A percentile compares a stretch with the other conserved stretches of the same genome.
phyloP scores from a whole-genome alignment of 179 eudicot species.

The Monotropa hypopitys region DNA sequence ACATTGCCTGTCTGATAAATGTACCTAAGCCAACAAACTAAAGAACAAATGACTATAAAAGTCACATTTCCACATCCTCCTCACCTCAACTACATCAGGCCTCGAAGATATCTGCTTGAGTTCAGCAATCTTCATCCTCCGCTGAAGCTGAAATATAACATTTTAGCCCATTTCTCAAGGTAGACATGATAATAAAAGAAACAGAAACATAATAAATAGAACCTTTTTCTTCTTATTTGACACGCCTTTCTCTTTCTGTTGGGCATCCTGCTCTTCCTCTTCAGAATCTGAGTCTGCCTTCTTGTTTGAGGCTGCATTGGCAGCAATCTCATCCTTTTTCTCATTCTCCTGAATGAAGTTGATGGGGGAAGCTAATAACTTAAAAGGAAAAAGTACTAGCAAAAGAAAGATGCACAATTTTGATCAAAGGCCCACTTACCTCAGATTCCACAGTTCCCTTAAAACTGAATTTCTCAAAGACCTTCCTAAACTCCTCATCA shows the following conservation, averaged over 20 bases:
- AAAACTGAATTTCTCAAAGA: slow-evolving; percentile 66
- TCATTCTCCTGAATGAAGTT: slow-evolving; percentile 37
- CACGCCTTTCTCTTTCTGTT: slow-evolving; percentile 64
- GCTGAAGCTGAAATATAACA: slow-evolving; percentile 48
- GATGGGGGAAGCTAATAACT: slow-evolving; percentile 6
- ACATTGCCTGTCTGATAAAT: not conserved
- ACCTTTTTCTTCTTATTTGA: slow-evolving; percentile 96
- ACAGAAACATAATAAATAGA: not conserved
- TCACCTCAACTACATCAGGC: slow-evolving; percentile 97
- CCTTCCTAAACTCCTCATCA: slow-evolving; percentile 52
- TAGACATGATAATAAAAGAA: not conserved
- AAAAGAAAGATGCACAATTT: not conserved
- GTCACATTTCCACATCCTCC: not conserved
- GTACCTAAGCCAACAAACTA: not conserved
- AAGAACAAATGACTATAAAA: not conserved
- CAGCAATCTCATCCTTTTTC: slow-evolving; percentile 55
- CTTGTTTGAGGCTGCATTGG: slow-evolving; percentile 46
- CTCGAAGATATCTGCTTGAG: slow-evolving; percentile 68
- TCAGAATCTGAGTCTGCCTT: slow-evolving; percentile 82
- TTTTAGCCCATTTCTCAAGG: not conserved
- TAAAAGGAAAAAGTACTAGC: not conserved
- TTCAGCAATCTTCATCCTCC: slow-evolving; percentile 93
- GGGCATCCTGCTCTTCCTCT: slow-evolving; percentile 71
- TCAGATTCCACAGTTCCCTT: slow-evolving; percentile 44
- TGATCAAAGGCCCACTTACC: slow-evolving; percentile 25